phyloP scores from a whole-genome alignment of 345 rosid species.

The Arabis alpina region DNA sequence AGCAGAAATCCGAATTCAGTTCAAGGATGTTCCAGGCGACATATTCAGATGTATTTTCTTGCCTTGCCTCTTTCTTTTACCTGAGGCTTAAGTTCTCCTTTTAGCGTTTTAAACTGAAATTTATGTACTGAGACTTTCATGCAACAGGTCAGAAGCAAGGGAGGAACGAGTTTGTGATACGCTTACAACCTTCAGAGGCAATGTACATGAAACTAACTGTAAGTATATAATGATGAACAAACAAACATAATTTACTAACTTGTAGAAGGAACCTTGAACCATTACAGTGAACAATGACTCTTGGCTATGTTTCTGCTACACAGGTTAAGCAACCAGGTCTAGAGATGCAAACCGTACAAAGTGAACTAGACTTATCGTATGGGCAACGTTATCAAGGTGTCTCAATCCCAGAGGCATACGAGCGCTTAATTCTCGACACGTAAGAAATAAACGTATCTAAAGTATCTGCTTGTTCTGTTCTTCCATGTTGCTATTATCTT shows the following conservation, averaged over 20 bases:
- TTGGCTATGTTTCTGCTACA: constrained; percentile 36
- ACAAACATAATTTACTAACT: neutral
- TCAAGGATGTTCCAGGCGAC: constrained; percentile 97
- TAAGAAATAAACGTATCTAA: constrained; percentile 27
- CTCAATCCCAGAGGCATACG: constrained; percentile 90
- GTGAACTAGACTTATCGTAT: constrained; percentile 97
- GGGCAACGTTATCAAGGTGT: constrained; percentile 84
- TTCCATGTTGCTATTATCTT: neutral
- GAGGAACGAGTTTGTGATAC: constrained; percentile 95
- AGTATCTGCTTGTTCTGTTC: too few species aligned
- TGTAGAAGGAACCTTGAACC: constrained; percentile 3
- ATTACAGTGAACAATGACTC: constrained; percentile 26
- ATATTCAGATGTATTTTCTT: constrained; percentile 69
- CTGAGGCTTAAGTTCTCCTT: constrained; percentile 5
- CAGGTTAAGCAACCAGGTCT: constrained; percentile 98
- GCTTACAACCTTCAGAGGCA: constrained; percentile 96
- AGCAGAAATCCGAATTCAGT: constrained; percentile 94
- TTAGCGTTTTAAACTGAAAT: neutral
- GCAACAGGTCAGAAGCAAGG: constrained; percentile 80
- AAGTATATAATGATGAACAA: constrained; percentile 35
- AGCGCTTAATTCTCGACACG: constrained; percentile 97
- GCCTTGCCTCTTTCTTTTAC: neutral
- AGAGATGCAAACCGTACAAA: constrained; percentile 90
- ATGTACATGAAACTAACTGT: constrained; percentile 97
- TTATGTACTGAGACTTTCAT: constrained; percentile 8